A percentile compares a stretch with the other conserved stretches of the same genome.
Evolutionary conservation across 2,329 filamentous ascomycete species (phyloP).

Genomic region (Monosporascus ibericus): DNA sequence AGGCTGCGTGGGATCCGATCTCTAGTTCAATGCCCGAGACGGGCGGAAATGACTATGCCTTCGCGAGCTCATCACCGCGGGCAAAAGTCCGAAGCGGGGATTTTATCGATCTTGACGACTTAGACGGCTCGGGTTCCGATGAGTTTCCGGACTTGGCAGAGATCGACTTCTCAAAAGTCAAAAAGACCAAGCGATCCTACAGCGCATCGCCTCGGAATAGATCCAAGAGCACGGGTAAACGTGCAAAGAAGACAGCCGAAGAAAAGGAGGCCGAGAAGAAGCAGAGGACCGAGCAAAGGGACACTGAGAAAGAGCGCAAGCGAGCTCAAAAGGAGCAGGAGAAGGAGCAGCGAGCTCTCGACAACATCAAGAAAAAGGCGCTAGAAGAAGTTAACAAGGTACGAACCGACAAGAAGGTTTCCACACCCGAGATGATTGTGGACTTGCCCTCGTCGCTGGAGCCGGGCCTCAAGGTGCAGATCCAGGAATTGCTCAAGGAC

Average conservation of each 20-base stretch:
- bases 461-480: slow-evolving; percentile 36
- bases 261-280: slow-evolving; percentile 35
- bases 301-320: slow-evolving; percentile 49
- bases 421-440: slow-evolving; percentile 71
- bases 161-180: slow-evolving; percentile 30
- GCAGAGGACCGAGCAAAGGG: slow-evolving; percentile 42
- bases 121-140: slow-evolving; percentile 28
- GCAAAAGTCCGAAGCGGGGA: slow-evolving; percentile 15
- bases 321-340: slow-evolving; percentile 50
- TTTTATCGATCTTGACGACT: slow-evolving; percentile 32
- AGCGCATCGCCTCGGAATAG: slow-evolving; percentile 13
- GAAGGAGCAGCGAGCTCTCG: slow-evolving; percentile 54
- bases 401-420: slow-evolving; percentile 66
- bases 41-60: slow-evolving; percentile 11
- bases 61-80: slow-evolving; percentile 7
- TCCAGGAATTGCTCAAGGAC: slow-evolving; percentile 43
- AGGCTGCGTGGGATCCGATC: slow-evolving; percentile 42
- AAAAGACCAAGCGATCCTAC: slow-evolving; percentile 6
- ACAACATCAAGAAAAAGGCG: slow-evolving; percentile 60
- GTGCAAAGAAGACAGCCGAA: slow-evolving; percentile 17
- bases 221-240: slow-evolving; percentile 9
- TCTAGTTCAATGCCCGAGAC: slow-evolving; percentile 46
- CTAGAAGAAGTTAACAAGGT: slow-evolving; percentile 69
- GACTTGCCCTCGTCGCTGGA: slow-evolving; percentile 57
- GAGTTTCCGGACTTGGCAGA: slow-evolving; percentile 43